These are phyloP conservation scores for Hymenoscyphus scutula DNA, from an alignment of 2,329 filamentous ascomycete genomes.

Conservation along the genomic window DNA sequence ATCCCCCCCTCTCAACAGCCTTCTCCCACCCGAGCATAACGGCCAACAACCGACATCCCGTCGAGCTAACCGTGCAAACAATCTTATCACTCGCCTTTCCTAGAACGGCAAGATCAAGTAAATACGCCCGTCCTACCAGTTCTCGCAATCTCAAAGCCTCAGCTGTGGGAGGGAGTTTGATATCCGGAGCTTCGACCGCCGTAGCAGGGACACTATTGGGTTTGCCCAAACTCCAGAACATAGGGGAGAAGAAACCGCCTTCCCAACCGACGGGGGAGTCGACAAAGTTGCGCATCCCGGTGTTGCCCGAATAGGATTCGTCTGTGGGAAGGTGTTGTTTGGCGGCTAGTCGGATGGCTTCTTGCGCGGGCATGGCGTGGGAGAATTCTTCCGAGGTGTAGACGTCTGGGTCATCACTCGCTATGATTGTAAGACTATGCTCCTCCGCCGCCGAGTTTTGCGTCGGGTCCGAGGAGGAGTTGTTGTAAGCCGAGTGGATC, in stretches of 20 bases:
- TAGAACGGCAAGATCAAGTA: slow-evolving; percentile 76
- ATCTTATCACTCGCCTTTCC: slow-evolving; percentile 65
- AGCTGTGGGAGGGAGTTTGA: slow-evolving; percentile 37
- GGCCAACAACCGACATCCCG: slow-evolving; percentile 70
- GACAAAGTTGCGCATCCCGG: slow-evolving; percentile 61
- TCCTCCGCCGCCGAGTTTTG: slow-evolving; percentile 40
- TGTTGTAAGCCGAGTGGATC: slow-evolving; percentile 49
- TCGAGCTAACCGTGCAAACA: slow-evolving; percentile 73
- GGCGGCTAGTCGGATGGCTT: slow-evolving; percentile 71
- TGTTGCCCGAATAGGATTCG: slow-evolving; percentile 31
- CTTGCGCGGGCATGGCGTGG: slow-evolving; percentile 62
- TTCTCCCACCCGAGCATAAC: slow-evolving; percentile 87
- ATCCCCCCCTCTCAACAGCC: slow-evolving; percentile 57
- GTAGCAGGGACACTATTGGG: slow-evolving; percentile 37
- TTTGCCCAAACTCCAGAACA: slow-evolving; percentile 74
- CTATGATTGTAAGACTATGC: slow-evolving; percentile 57
- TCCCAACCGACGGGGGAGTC: slow-evolving; percentile 84
- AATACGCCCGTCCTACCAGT: slow-evolving; percentile 75
- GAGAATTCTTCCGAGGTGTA: slow-evolving; percentile 64
- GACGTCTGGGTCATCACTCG: slow-evolving; percentile 79
- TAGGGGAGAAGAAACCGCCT: slow-evolving; percentile 77
- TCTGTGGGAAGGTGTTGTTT: slow-evolving; percentile 49
- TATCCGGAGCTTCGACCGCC: slow-evolving; percentile 37
- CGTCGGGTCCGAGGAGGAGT: slow-evolving; percentile 33
- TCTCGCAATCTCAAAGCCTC: slow-evolving; percentile 65